Conservation (phyloP, 148 eudicot species). For the Rhododendron henanense region DNA sequence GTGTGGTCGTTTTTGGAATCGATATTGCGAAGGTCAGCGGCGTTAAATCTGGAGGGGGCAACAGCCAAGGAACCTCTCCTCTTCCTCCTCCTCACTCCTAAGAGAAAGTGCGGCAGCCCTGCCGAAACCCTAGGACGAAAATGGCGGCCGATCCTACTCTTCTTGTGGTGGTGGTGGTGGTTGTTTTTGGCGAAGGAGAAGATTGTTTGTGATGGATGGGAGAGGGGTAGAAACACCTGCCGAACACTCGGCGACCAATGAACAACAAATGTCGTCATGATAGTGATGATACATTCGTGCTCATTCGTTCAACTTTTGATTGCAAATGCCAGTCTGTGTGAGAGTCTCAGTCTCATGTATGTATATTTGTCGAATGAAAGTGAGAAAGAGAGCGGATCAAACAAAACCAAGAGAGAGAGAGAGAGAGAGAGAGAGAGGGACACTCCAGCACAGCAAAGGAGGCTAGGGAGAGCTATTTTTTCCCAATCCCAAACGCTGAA, state of each 20-base stretch:
- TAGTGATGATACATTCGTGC: background rate
- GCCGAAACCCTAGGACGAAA: conserved; percentile 7
- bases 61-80: background rate
- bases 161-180: background rate
- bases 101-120: background rate
- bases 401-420: no score
- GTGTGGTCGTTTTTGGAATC: conserved; percentile 1
- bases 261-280: conserved; percentile 12
- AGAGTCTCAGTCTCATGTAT: no score
- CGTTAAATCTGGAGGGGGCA: conserved; percentile 21
- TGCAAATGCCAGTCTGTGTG: background rate
- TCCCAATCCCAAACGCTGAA: no score
- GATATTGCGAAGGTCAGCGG: conserved; percentile 23
- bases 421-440: no score
- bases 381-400: background rate
- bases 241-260: background rate
- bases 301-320: background rate
- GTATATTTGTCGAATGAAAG: background rate
- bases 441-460: no score
- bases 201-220: background rate
- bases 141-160: background rate
- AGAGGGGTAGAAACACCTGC: background rate
- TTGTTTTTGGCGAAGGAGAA: background rate
- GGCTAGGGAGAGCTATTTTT: no score
- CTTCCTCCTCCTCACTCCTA: background rate